Conservation (phyloP, 352 stramenopile genomes). For the Pythium sukuiense region DNA sequence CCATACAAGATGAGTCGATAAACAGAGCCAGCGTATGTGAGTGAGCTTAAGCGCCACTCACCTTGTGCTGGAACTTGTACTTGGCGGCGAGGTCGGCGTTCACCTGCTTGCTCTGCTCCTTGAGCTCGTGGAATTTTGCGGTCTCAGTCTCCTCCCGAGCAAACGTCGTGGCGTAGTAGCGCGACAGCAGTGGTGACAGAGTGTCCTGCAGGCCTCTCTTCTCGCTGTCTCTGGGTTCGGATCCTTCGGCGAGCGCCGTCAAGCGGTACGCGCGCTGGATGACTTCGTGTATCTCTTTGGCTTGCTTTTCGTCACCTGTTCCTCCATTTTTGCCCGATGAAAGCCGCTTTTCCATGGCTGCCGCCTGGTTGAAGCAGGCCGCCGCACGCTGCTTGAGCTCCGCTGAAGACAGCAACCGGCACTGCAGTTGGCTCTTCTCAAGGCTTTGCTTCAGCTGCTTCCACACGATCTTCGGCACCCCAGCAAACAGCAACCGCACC, state of each 20-base stretch:
- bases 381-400: conserved; percentile 18
- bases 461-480: conserved; percentile 6
- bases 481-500: conserved; percentile 1
- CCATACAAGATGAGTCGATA: too few relatives aligned
- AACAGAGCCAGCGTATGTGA: too few relatives aligned
- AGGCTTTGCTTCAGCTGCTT: conserved; percentile 14
- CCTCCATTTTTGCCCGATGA: neutral
- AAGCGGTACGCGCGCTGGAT: conserved; percentile 29
- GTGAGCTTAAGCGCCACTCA: conserved; percentile 3
- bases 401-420: conserved; percentile 7
- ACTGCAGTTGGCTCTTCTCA: conserved; percentile 16
- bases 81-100: conserved; percentile 14
- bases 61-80: conserved; percentile 31
- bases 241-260: conserved; percentile 14
- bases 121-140: conserved; percentile 22
- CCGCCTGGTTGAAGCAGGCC: conserved; percentile 26
- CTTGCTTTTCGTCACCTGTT: conserved; percentile 1
- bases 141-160: conserved; percentile 4
- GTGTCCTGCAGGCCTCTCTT: neutral
- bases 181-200: conserved; percentile 17
- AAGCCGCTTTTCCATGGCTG: conserved; percentile 19
- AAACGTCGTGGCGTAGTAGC: conserved; percentile 22
- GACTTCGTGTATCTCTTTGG: conserved; percentile 18
- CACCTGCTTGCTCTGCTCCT: conserved; percentile 20
- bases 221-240: neutral